phyloP scores from a whole-genome alignment of 371 early-diverging fungal species.

The Mortierella sp. region DNA sequence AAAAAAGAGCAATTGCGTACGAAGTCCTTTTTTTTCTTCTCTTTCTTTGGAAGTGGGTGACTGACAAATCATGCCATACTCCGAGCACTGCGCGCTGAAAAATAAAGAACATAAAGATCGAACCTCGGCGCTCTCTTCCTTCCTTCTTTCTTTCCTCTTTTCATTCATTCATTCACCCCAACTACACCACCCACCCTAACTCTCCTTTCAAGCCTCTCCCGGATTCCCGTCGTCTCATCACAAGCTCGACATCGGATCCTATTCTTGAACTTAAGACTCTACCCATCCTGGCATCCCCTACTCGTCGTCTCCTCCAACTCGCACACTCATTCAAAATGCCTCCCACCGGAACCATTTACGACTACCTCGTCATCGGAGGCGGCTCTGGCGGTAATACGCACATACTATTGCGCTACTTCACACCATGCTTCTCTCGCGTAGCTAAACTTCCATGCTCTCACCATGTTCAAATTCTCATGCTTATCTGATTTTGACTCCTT shows the following conservation, averaged over 20 bases:
- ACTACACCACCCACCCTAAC: neutral
- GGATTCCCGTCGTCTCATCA: slow-evolving; percentile 46
- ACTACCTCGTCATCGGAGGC: slow-evolving; percentile 95
- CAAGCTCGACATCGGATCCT: slow-evolving; percentile 58
- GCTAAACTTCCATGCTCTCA: slow-evolving; percentile 2
- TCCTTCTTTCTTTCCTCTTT: slow-evolving; percentile 17
- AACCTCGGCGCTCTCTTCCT: neutral
- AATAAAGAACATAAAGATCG: neutral
- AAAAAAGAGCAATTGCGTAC: too few species aligned
- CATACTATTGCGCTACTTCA: neutral
- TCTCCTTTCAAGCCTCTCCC: slow-evolving; percentile 3
- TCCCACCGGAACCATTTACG: slow-evolving; percentile 70
- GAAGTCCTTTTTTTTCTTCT: too few species aligned
- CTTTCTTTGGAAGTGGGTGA: slow-evolving; percentile 2
- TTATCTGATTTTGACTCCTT: slow-evolving; percentile 31
- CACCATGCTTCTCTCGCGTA: neutral
- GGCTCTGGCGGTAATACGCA: slow-evolving; percentile 77
- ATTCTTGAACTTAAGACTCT: neutral
- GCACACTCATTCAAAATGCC: slow-evolving; percentile 60
- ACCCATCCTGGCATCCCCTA: slow-evolving; percentile 51
- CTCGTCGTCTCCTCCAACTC: slow-evolving; percentile 58
- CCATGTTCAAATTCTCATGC: slow-evolving; percentile 40
- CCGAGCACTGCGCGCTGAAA: slow-evolving; percentile 19
- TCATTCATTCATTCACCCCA: neutral
- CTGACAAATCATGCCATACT: slow-evolving; percentile 29